These are phyloP conservation scores for Ustilago nuda DNA, from an alignment of 1,284 basidiomycete genomes.

Conservation along the genomic window DNA sequence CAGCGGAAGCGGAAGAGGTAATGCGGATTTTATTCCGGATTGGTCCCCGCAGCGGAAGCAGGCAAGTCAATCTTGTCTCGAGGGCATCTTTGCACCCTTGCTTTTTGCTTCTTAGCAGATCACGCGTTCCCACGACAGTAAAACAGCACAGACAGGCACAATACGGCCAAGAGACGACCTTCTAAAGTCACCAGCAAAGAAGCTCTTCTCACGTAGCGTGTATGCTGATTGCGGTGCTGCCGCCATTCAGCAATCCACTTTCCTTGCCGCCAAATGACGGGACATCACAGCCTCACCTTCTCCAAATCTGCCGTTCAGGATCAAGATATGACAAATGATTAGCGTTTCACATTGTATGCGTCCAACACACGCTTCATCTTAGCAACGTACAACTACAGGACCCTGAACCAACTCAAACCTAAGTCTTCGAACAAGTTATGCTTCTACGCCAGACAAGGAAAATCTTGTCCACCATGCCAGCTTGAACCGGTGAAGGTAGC, in stretches of 20 bases:
- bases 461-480: background rate
- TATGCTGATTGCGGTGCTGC: background rate
- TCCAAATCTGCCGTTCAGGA: background rate
- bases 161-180: background rate
- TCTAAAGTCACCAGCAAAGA: no score
- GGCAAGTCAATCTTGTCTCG: background rate
- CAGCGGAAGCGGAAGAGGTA: background rate
- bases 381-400: background rate
- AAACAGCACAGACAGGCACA: no score
- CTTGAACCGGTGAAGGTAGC: background rate
- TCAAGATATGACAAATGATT: no score
- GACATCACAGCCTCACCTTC: constrained; percentile 1
- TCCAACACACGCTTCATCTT: background rate
- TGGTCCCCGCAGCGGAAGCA: background rate
- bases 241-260: background rate
- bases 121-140: no score
- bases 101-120: background rate
- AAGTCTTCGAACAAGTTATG: background rate
- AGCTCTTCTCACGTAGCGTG: background rate
- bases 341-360: background rate
- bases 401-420: background rate
- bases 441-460: background rate
- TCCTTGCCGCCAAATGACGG: background rate
- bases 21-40: background rate
- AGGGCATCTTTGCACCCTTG: background rate